Percentiles rank a stretch among this genome's conserved stretches.
These are phyloP conservation scores for Colletotrichum viniferum DNA, from an alignment of 2,329 filamentous ascomycete species.

Conservation along the genomic window DNA sequence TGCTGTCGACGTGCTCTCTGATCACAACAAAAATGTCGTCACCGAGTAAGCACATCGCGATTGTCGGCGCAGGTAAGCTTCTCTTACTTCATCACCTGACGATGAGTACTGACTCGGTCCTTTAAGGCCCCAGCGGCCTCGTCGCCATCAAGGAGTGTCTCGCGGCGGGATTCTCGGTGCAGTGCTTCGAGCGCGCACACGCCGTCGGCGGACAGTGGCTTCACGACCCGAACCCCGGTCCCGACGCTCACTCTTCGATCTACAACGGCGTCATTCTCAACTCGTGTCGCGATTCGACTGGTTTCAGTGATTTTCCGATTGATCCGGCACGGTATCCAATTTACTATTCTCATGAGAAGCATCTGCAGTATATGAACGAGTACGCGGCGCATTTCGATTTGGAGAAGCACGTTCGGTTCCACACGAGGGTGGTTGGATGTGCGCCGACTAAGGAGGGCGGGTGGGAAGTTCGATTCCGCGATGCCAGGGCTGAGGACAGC, in stretches of 20 bases:
- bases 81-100: no score
- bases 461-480: slow-evolving; percentile 33
- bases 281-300: slow-evolving; percentile 40
- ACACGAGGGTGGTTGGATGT: slow-evolving; percentile 35
- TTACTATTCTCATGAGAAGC: slow-evolving; percentile 38
- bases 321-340: slow-evolving; percentile 40
- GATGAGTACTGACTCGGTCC: neutral
- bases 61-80: slow-evolving; percentile 27
- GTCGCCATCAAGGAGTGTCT: slow-evolving; percentile 41
- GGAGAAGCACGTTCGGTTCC: slow-evolving; percentile 35
- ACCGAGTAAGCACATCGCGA: slow-evolving; percentile 22
- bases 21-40: neutral
- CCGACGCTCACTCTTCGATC: slow-evolving; percentile 34
- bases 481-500: neutral
- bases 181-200: slow-evolving; percentile 37
- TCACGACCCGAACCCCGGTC: slow-evolving; percentile 32
- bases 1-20: neutral
- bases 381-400: slow-evolving; percentile 40
- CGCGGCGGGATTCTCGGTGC: slow-evolving; percentile 36
- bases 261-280: slow-evolving; percentile 40
- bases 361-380: slow-evolving; percentile 38
- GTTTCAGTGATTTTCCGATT: slow-evolving; percentile 43
- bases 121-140: slow-evolving; percentile 37
- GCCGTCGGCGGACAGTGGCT: slow-evolving; percentile 43
- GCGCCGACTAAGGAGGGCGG: slow-evolving; percentile 26